Percentiles rank a stretch among this genome's conserved stretches.
Evolutionary conservation across 1,284 basidiomycete genomes (phyloP).

Genomic region (Anthracocystis panici-leucophaei): DNA sequence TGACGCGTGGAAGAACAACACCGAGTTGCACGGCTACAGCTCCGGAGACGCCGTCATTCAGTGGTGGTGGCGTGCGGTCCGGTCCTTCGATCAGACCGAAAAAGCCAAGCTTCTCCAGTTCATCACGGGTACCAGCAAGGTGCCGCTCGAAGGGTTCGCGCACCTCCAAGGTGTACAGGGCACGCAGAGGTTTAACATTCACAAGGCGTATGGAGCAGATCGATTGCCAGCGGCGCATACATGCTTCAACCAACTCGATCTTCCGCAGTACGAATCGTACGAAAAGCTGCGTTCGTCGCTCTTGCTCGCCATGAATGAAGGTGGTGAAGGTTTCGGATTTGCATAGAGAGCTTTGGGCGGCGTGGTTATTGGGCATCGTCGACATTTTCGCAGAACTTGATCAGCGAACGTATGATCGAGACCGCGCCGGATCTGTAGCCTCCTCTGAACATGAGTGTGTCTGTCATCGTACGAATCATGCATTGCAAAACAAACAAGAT

Average conservation of each 20-base stretch:
- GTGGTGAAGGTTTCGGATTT: constrained; percentile 69
- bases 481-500: neutral
- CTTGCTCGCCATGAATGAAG: constrained; percentile 67
- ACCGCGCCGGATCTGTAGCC: constrained; percentile 43
- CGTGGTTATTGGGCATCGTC: constrained; percentile 2
- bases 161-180: constrained; percentile 94
- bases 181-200: constrained; percentile 94
- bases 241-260: constrained; percentile 73
- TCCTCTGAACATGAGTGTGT: constrained; percentile 44
- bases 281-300: constrained; percentile 55
- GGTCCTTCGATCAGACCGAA: constrained; percentile 96
- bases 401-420: constrained; percentile 45
- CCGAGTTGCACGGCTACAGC: constrained; percentile 85
- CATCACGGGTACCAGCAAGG: constrained; percentile 89
- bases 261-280: constrained; percentile 69
- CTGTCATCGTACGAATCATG: constrained; percentile 11
- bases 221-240: constrained; percentile 90
- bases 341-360: constrained; percentile 32
- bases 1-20: constrained; percentile 96
- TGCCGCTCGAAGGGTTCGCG: constrained; percentile 91
- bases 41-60: constrained; percentile 88
- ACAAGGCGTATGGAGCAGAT: constrained; percentile 89
- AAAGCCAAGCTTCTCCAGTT: constrained; percentile 89
- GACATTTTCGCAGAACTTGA: constrained; percentile 24
- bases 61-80: constrained; percentile 99